Percentiles rank a stretch among this genome's conserved stretches.
Conservation (phyloP, 495 filamentous ascomycete species). For the Penicillium argentinense region DNA sequence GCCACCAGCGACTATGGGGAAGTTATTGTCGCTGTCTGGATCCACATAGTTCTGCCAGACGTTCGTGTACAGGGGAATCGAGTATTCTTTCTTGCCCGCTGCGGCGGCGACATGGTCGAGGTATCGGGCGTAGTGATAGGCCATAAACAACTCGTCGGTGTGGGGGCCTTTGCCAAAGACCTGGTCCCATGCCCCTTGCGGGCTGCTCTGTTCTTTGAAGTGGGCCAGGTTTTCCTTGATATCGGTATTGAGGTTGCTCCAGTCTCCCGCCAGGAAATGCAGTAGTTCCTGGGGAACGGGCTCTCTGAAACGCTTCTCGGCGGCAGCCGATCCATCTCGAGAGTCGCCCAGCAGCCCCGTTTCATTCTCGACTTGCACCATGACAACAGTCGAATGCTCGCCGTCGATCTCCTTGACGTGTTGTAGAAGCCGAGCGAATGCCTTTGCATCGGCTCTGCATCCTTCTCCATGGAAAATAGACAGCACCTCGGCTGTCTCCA, state of each 20-base stretch:
- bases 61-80: conserved; percentile 48
- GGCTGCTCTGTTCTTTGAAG: conserved; percentile 21
- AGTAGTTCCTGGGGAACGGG: conserved; percentile 37
- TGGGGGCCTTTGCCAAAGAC: conserved; percentile 39
- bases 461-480: conserved; percentile 39
- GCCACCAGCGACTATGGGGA: conserved; percentile 42
- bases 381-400: conserved; percentile 43
- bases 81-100: conserved; percentile 42
- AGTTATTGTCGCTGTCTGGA: conserved; percentile 27
- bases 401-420: conserved; percentile 43
- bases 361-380: conserved; percentile 55
- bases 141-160: conserved; percentile 54
- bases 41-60: conserved; percentile 44
- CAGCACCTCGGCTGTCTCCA: conserved; percentile 32
- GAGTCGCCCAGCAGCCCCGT: conserved; percentile 46
- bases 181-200: conserved; percentile 32
- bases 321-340: conserved; percentile 37
- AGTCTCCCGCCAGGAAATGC: conserved; percentile 27
- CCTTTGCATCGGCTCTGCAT: conserved; percentile 33
- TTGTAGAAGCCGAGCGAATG: conserved; percentile 36
- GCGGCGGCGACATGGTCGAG: conserved; percentile 39
- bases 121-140: conserved; percentile 46
- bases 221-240: conserved; percentile 26
- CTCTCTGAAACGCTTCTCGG: conserved; percentile 32
- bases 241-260: conserved; percentile 31